Evolutionary conservation across 345 rosid species (phyloP).

Genomic region (Brassica incana): DNA sequence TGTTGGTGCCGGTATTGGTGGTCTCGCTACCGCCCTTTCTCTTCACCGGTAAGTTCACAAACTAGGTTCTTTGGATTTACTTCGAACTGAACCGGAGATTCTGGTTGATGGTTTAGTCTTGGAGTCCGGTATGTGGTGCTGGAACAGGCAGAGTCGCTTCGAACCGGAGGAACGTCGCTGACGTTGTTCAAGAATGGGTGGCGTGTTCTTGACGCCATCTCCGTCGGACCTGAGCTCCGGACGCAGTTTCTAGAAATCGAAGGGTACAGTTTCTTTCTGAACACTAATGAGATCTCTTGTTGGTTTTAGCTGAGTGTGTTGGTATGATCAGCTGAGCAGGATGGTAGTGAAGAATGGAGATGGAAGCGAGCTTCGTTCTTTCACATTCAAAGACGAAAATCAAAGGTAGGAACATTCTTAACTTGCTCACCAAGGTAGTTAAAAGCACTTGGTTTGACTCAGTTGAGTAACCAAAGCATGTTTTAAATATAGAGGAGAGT

Average conservation of each 20-base stretch:
- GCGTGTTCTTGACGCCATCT: slow-evolving; percentile 84
- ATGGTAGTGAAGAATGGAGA: slow-evolving; percentile 76
- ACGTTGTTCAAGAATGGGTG: slow-evolving; percentile 96
- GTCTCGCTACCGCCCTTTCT: slow-evolving; percentile 88
- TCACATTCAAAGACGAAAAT: slow-evolving; percentile 87
- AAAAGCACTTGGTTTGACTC: background rate
- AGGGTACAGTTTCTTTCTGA: slow-evolving; percentile 53
- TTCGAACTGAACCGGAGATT: background rate
- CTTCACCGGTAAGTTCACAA: slow-evolving; percentile 55
- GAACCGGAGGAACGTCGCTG: slow-evolving; percentile 85
- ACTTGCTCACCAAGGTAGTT: background rate
- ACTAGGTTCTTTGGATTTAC: background rate
- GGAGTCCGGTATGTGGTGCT: slow-evolving; percentile 77
- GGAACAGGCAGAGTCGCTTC: slow-evolving; percentile 84
- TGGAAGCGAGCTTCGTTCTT: slow-evolving; percentile 84
- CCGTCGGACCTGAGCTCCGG: slow-evolving; percentile 75
- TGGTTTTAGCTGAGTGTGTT: slow-evolving; percentile 46
- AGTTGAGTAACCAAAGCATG: background rate
- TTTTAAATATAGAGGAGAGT: slow-evolving; percentile 52
- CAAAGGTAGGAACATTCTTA: slow-evolving; percentile 46
- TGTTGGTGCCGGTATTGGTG: slow-evolving; percentile 88
- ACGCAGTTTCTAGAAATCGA: slow-evolving; percentile 75
- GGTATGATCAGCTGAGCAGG: slow-evolving; percentile 83
- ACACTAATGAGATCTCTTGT: background rate
- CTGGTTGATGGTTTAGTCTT: slow-evolving; percentile 46